A percentile compares a stretch with the other conserved stretches of the same genome.
phyloP scores from a whole-genome alignment of 2,329 filamentous ascomycete species.

The Penicillium sp. region DNA sequence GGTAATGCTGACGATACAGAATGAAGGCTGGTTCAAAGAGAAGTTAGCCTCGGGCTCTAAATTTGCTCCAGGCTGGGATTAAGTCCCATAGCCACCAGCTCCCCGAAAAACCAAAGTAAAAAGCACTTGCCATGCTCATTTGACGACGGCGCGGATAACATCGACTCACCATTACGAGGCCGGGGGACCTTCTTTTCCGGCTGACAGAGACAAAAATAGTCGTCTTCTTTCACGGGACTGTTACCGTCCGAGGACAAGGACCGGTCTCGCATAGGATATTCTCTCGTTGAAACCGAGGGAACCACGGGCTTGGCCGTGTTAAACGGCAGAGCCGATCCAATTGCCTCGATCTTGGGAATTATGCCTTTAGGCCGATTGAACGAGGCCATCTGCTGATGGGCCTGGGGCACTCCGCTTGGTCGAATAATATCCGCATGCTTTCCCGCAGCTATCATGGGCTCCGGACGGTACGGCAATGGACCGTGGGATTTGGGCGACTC shows the following conservation, averaged over 20 bases:
- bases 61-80: conserved; percentile 47
- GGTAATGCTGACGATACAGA: conserved; percentile 89
- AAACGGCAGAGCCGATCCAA: background rate
- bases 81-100: conserved; percentile 8
- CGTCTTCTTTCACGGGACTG: conserved; percentile 35
- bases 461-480: conserved; percentile 17
- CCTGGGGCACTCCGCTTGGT: conserved; percentile 18
- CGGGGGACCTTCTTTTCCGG: conserved; percentile 69
- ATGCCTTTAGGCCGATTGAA: conserved; percentile 26
- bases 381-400: conserved; percentile 27
- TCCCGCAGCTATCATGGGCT: no score
- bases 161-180: conserved; percentile 64
- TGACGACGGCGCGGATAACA: conserved; percentile 17
- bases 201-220: conserved; percentile 65
- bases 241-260: conserved; percentile 30
- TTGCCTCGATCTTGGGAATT: background rate
- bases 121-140: conserved; percentile 24
- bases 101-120: conserved; percentile 13
- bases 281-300: conserved; percentile 21
- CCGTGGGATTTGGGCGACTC: conserved; percentile 26
- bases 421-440: conserved; percentile 24
- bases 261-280: conserved; percentile 26
- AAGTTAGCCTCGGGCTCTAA: background rate
- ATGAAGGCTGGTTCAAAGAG: conserved; percentile 85
- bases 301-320: conserved; percentile 21